Conservation (phyloP, 495 filamentous ascomycete genomes). For the Lepraria neglecta region DNA sequence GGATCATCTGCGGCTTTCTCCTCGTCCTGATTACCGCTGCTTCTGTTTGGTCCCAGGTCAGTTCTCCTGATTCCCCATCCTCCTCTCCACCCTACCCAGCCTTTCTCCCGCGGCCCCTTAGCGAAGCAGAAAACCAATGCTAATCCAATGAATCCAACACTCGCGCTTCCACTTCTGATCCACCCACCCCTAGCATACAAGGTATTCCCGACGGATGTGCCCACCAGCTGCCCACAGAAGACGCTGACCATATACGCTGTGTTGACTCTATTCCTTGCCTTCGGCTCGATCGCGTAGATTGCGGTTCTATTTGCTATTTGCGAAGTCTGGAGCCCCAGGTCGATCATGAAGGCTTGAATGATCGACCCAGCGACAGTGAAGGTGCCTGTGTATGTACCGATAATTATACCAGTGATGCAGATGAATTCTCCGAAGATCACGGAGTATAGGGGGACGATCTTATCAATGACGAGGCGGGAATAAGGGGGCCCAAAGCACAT, state of each 20-base stretch:
- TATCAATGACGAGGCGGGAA: conserved; percentile 64
- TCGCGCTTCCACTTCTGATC: conserved; percentile 60
- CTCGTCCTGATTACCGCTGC: background rate
- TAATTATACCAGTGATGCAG: conserved; percentile 53
- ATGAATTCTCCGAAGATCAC: conserved; percentile 56
- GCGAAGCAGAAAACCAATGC: conserved; percentile 51
- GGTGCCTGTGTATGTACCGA: conserved; percentile 63
- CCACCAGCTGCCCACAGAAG: conserved; percentile 71
- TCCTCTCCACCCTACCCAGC: conserved; percentile 72
- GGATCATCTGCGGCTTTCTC: conserved; percentile 5
- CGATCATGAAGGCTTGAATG: conserved; percentile 64
- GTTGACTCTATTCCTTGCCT: conserved; percentile 69
- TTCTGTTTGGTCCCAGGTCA: conserved; percentile 8
- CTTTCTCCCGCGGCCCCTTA: conserved; percentile 61
- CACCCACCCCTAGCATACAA: conserved; percentile 66
- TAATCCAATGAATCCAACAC: conserved; percentile 57
- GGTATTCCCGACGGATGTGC: conserved; percentile 65
- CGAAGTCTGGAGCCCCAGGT: conserved; percentile 66
- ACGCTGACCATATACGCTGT: conserved; percentile 74
- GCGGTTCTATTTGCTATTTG: conserved; percentile 69
- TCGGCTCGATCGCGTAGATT: conserved; percentile 66
- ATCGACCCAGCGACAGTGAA: conserved; percentile 67
- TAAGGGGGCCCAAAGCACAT: conserved; percentile 63
- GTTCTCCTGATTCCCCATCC: conserved; percentile 51
- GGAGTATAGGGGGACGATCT: conserved; percentile 57